Evolutionary conservation across 2,329 filamentous ascomycete genomes (phyloP).

Genomic region (Ceratocystis diversiconidia): DNA sequence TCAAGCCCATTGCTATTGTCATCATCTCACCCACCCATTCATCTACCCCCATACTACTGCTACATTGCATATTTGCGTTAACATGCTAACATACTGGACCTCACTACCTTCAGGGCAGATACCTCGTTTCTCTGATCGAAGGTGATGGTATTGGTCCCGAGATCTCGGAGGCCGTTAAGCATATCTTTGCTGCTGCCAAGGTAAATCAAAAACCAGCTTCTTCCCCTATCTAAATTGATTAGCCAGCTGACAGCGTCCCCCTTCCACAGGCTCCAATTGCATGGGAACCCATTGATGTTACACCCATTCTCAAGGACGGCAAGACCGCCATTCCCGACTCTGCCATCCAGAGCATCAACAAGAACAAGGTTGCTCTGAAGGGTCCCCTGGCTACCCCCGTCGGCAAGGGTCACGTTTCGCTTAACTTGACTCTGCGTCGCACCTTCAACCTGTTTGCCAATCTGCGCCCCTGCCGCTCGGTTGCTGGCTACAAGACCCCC

Average conservation of each 20-base stretch:
- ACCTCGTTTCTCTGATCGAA: conserved; percentile 92
- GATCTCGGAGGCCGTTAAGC: conserved; percentile 95
- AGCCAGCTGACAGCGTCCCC: neutral
- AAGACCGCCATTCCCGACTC: conserved; percentile 88
- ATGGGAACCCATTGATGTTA: conserved; percentile 96
- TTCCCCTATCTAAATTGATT: neutral
- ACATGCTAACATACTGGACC: conserved; percentile 6
- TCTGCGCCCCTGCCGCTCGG: conserved; percentile 91
- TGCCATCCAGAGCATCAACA: conserved; percentile 83
- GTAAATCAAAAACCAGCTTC: conserved; percentile 35
- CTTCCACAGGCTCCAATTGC: conserved; percentile 63
- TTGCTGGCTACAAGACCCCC: conserved; percentile 94
- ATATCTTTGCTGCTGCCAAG: conserved; percentile 92
- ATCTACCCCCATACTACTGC: neutral
- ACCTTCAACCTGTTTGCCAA: conserved; percentile 99
- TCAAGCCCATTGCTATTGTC: too few species aligned
- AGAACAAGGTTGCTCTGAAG: conserved; percentile 96
- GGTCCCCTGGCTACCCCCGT: conserved; percentile 93
- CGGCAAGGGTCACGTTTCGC: conserved; percentile 96
- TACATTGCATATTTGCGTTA: neutral
- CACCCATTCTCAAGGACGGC: conserved; percentile 82
- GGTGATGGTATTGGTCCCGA: conserved; percentile 98
- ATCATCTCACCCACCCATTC: too few species aligned
- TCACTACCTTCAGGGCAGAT: conserved; percentile 57
- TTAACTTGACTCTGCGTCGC: conserved; percentile 94